Evolutionary conservation across 208 protist species (phyloP).

Genomic region (Porcisia hertigi): DNA sequence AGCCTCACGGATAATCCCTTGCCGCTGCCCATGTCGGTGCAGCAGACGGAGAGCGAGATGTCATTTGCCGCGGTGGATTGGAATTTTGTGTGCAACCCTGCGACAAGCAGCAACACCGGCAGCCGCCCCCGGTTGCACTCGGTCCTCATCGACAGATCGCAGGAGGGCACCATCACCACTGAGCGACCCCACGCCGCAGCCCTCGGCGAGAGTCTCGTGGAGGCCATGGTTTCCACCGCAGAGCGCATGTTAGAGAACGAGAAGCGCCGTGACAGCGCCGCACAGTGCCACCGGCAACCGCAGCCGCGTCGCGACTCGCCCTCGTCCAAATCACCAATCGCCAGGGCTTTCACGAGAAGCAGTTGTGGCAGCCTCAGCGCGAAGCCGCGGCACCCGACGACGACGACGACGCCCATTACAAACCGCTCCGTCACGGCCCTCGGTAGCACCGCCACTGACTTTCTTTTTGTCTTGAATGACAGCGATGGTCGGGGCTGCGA

Average conservation of each 20-base stretch:
- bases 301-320: background rate
- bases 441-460: background rate
- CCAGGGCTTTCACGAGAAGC: background rate
- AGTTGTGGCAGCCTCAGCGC: background rate
- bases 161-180: background rate
- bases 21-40: background rate
- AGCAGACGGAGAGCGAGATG: background rate
- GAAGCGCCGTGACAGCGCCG: slow-evolving; percentile 6
- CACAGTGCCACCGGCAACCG: background rate
- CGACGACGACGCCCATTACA: background rate
- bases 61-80: no score
- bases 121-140: background rate
- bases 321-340: background rate
- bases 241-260: slow-evolving; percentile 26
- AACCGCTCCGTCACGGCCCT: background rate
- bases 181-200: background rate
- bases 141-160: no score
- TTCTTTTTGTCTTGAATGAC: background rate
- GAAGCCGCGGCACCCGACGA: background rate
- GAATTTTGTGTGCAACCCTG: background rate
- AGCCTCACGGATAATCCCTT: background rate
- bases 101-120: background rate
- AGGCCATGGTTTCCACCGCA: slow-evolving; percentile 48
- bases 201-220: slow-evolving; percentile 36
- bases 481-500: background rate